phyloP scores from a whole-genome alignment of 2,329 filamentous ascomycete species.

The Penicillium occitanis region DNA sequence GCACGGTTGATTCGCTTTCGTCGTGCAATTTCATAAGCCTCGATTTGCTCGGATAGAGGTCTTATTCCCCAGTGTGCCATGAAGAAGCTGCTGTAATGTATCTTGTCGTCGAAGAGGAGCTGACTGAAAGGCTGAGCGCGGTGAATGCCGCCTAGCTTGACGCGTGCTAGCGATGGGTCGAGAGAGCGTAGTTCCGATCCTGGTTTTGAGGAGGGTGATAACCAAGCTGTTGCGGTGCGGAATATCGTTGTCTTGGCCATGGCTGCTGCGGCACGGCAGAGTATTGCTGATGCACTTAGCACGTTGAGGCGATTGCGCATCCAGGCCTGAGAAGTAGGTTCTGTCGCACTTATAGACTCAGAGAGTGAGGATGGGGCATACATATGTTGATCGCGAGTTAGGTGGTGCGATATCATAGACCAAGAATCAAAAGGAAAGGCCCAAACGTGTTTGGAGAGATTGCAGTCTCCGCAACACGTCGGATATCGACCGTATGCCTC shows the following conservation, averaged over 20 bases:
- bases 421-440: conserved; percentile 49
- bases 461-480: conserved; percentile 42
- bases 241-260: conserved; percentile 35
- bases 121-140: conserved; percentile 44
- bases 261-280: conserved; percentile 36
- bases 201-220: conserved; percentile 26
- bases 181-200: neutral
- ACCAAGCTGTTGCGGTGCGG: conserved; percentile 36
- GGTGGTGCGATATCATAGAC: conserved; percentile 44
- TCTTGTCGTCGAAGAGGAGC: conserved; percentile 25
- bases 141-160: conserved; percentile 46
- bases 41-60: neutral
- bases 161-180: conserved; percentile 27
- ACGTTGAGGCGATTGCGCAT: conserved; percentile 38
- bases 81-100: neutral
- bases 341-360: neutral
- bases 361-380: conserved; percentile 31
- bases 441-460: conserved; percentile 48
- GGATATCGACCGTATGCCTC: conserved; percentile 45
- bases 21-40: neutral
- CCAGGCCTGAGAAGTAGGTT: conserved; percentile 28
- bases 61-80: neutral
- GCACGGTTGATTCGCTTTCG: neutral
- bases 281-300: conserved; percentile 34
- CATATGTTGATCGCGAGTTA: conserved; percentile 36